These are phyloP conservation scores for Trichosanthes truncata DNA, from an alignment of 306 rosid genomes.

Conservation along the genomic window DNA sequence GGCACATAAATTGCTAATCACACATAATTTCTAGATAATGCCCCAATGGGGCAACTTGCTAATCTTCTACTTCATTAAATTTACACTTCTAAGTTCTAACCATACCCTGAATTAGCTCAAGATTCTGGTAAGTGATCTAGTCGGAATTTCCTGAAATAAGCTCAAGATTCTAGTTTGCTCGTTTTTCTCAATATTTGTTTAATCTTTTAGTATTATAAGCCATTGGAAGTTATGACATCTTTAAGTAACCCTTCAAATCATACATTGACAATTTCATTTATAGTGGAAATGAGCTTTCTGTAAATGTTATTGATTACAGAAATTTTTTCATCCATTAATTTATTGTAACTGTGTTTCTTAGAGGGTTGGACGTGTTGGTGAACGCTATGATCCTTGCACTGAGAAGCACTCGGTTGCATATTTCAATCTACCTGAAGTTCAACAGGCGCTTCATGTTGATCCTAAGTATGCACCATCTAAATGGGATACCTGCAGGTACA, in stretches of 20 bases:
- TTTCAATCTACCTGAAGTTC: slow-evolving; percentile 81
- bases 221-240: not conserved
- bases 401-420: slow-evolving; percentile 49
- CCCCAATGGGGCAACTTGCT: not conserved
- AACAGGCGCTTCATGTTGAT: slow-evolving; percentile 62
- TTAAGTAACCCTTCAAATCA: not conserved
- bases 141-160: not conserved
- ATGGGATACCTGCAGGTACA: slow-evolving; percentile 87
- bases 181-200: not conserved
- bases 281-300: not conserved
- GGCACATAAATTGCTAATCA: not conserved
- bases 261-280: not conserved
- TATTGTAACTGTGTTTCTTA: not conserved
- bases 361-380: slow-evolving; percentile 40
- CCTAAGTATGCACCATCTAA: slow-evolving; percentile 36
- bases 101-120: not conserved
- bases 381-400: slow-evolving; percentile 84
- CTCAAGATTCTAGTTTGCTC: not conserved
- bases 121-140: not conserved
- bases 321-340: not conserved
- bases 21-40: not conserved
- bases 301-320: not conserved
- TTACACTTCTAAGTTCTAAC: not conserved
- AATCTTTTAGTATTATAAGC: not conserved
- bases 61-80: not conserved